Evolutionary conservation across 768 basidiomycete species (phyloP).

Genomic region (Pluteus cervinus): DNA sequence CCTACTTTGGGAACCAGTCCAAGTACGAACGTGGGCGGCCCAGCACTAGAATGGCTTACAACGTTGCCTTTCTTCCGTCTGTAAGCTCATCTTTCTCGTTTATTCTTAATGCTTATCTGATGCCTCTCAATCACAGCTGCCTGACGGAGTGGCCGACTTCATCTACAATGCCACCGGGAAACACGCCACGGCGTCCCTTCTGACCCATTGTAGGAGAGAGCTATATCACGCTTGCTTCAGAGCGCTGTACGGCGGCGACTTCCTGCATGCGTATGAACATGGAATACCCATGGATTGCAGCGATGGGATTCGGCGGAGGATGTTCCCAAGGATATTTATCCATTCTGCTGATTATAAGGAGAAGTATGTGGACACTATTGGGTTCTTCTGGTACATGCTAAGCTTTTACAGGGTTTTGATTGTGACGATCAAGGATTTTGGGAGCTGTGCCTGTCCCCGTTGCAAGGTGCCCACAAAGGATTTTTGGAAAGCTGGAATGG

Average conservation of each 20-base stretch:
- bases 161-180: not conserved
- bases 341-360: constrained; percentile 10
- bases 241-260: not conserved
- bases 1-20: constrained; percentile 32
- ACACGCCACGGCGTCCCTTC: not conserved
- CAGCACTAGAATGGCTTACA: constrained; percentile 16
- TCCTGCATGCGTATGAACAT: constrained; percentile 7
- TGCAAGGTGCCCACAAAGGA: constrained; percentile 16
- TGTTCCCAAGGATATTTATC: constrained; percentile 8
- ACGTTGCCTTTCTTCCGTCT: constrained; percentile 33
- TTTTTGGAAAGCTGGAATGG: constrained; percentile 15
- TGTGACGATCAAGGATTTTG: constrained; percentile 15
- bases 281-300: constrained; percentile 6
- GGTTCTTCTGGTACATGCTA: not conserved
- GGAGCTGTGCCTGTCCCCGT: constrained; percentile 21
- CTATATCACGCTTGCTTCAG: not conserved
- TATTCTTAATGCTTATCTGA: not conserved
- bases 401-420: constrained; percentile 13
- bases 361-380: constrained; percentile 1
- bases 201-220: constrained; percentile 1
- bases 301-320: constrained; percentile 1
- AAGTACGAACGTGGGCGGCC: constrained; percentile 31
- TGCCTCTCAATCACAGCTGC: constrained; percentile 18
- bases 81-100: constrained; percentile 16
- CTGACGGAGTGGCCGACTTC: constrained; percentile 16